A percentile compares a stretch with the other conserved stretches of the same genome.
Conservation (phyloP, 805 yeast genomes). For the Ogataea paraovalis region DNA sequence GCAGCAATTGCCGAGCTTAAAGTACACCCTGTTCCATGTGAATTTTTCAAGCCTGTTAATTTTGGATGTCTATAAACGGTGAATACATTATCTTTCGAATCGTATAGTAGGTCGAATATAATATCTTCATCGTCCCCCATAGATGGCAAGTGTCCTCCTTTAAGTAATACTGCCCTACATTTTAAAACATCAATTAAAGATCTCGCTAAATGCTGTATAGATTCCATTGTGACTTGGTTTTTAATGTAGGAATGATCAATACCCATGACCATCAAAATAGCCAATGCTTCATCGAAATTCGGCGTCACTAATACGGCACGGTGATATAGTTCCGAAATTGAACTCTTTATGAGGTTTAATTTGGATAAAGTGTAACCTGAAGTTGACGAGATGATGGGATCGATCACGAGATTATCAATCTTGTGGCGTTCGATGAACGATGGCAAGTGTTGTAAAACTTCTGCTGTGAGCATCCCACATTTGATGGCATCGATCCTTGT, state of each 20-base stretch:
- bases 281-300: slow-evolving; percentile 62
- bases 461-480: slow-evolving; percentile 70
- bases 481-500: slow-evolving; percentile 64
- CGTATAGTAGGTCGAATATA: slow-evolving; percentile 53
- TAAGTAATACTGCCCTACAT: slow-evolving; percentile 47
- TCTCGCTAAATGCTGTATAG: slow-evolving; percentile 30
- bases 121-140: slow-evolving; percentile 29
- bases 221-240: slow-evolving; percentile 20
- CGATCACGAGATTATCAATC: slow-evolving; percentile 45
- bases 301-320: slow-evolving; percentile 68
- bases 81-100: slow-evolving; percentile 33
- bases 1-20: slow-evolving; percentile 75
- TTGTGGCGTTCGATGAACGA: slow-evolving; percentile 30
- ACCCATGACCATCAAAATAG: slow-evolving; percentile 5
- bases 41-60: slow-evolving; percentile 44
- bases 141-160: slow-evolving; percentile 73
- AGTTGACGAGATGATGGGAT: slow-evolving; percentile 83
- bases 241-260: slow-evolving; percentile 19
- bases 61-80: slow-evolving; percentile 43
- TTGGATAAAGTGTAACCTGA: slow-evolving; percentile 63
- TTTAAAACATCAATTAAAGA: slow-evolving; percentile 31
- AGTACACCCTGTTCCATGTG: slow-evolving; percentile 90
- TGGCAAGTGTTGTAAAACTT: slow-evolving; percentile 46
- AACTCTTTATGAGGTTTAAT: slow-evolving; percentile 23
- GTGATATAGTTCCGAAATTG: slow-evolving; percentile 42